Percentiles rank a stretch among this genome's conserved stretches.
These are phyloP conservation scores for Cystofilobasidium ferigula DNA, from an alignment of 768 basidiomycete species.

Conservation along the genomic window DNA sequence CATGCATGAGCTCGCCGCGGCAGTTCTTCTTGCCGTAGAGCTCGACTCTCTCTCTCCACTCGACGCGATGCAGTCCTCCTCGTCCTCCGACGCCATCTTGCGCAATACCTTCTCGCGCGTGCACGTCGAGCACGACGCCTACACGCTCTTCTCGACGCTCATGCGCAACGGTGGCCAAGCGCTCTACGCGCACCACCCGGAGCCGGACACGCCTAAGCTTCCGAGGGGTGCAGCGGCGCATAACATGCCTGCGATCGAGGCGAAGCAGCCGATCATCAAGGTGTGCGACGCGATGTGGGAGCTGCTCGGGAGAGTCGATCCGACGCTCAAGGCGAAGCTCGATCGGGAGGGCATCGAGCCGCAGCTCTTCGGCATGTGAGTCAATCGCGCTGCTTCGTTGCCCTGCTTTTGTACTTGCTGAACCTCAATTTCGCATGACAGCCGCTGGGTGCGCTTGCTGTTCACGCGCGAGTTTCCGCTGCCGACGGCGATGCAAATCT, in stretches of 20 bases:
- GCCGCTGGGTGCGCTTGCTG: conserved; percentile 84
- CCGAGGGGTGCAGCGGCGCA: background rate
- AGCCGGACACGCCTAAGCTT: background rate
- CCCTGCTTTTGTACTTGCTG: conserved; percentile 11
- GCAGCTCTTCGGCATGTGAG: conserved; percentile 92
- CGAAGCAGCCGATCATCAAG: conserved; percentile 61
- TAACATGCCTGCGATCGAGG: background rate
- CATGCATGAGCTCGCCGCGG: conserved; percentile 94
- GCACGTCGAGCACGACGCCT: conserved; percentile 58
- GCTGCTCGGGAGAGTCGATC: conserved; percentile 67
- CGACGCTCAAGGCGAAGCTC: conserved; percentile 61
- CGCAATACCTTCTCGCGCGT: conserved; percentile 30
- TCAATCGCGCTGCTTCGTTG: conserved; percentile 20
- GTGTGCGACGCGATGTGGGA: conserved; percentile 67
- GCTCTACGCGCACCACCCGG: conserved; percentile 2
- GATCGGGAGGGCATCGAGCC: conserved; percentile 78
- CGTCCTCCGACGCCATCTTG: conserved; percentile 29
- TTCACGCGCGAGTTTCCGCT: conserved; percentile 79
- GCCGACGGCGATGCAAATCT: conserved; percentile 65
- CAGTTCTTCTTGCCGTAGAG: conserved; percentile 70
- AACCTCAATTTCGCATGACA: conserved; percentile 33
- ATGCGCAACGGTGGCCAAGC: conserved; percentile 45
- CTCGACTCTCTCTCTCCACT: conserved; percentile 55
- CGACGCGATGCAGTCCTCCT: background rate
- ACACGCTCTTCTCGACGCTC: conserved; percentile 63